Evolutionary conservation across 2,329 filamentous ascomycete species (phyloP).

Genomic region (Aspergillus calidoustus): DNA sequence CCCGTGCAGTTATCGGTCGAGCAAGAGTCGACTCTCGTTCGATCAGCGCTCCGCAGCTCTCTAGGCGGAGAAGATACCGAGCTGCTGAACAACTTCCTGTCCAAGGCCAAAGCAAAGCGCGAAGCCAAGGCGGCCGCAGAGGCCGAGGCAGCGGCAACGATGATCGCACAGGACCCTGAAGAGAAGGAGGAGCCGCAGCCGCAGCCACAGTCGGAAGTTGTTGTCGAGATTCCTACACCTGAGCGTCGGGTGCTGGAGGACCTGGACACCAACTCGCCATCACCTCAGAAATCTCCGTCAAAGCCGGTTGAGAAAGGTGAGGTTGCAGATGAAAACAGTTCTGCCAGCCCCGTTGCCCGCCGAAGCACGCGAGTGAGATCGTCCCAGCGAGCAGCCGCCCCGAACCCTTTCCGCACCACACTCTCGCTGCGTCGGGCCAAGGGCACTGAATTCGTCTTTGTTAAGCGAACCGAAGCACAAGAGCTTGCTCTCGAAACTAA

Average conservation of each 20-base stretch:
- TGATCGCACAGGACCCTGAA: slow-evolving; percentile 26
- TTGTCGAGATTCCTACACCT: slow-evolving; percentile 32
- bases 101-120: slow-evolving; percentile 47
- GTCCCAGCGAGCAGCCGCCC: slow-evolving; percentile 27
- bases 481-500: slow-evolving; percentile 47
- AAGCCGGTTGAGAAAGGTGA: slow-evolving; percentile 29
- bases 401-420: slow-evolving; percentile 38
- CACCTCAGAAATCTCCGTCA: slow-evolving; percentile 41
- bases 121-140: slow-evolving; percentile 39
- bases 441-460: slow-evolving; percentile 51
- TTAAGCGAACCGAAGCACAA: slow-evolving; percentile 47
- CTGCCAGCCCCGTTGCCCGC: slow-evolving; percentile 35
- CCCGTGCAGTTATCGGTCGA: slow-evolving; percentile 33
- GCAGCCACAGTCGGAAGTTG: slow-evolving; percentile 10
- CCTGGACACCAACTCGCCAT: slow-evolving; percentile 45
- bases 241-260: slow-evolving; percentile 42
- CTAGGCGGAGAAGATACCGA: slow-evolving; percentile 46
- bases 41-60: slow-evolving; percentile 43
- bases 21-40: slow-evolving; percentile 39
- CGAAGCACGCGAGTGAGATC: slow-evolving; percentile 43
- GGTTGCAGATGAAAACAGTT: slow-evolving; percentile 19
- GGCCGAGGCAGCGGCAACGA: slow-evolving; percentile 18
- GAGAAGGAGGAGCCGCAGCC: slow-evolving; percentile 21
- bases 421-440: slow-evolving; percentile 50
- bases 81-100: slow-evolving; percentile 46